Evolutionary conservation across 257 asterid species (phyloP), one percentile per base, ranked within the genome.

Genomic region (Nicotiana paniculata): DNA sequence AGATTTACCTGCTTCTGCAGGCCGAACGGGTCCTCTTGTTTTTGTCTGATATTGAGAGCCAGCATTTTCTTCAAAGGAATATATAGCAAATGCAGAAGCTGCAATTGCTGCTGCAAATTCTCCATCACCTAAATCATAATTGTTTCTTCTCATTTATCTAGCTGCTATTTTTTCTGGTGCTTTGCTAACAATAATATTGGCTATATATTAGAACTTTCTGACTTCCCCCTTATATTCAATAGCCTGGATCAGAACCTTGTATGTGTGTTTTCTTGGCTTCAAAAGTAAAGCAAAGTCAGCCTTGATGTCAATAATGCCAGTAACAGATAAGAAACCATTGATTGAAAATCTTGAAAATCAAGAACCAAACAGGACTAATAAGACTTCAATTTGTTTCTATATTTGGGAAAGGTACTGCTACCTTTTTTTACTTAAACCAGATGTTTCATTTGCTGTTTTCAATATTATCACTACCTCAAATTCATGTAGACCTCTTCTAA

Each of bases 21-120:
- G 88, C 84, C 66, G 82, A 61, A 61, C 24, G n/a, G 87, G 81
- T 69, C 88, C 89, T 58, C 78, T 85, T 81, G 78, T 86, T 67
- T 84, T 87, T 81, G 59, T 80, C 28, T 35, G 86, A 82, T 75
- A 5, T 58, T 69, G 55, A 24, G 84, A 59, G 57, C 37, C 63
- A 26, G 63, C 24, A 75, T 39, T 15, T 82, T 85, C 90, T 58
- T 82, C 89, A 51, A 87, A 77, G 83, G 88, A 82, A 86, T 87
- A 86, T 84, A 92, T 87, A 58, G 94, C 95, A 80, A 86, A 61
- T 11, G 93, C 93, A 28, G 95, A 86, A 79, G 97, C 97, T 76
- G 97, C 93, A 77, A 93, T 35, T 61, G 94, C 92, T 6, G 91
- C 77, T 30, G 91, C 93, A 81, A 88, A 87, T 21, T 86, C 89